Base-by-base conservation (phyloP, 345 rosid species). In the Eucalyptus curtisii region DNA sequence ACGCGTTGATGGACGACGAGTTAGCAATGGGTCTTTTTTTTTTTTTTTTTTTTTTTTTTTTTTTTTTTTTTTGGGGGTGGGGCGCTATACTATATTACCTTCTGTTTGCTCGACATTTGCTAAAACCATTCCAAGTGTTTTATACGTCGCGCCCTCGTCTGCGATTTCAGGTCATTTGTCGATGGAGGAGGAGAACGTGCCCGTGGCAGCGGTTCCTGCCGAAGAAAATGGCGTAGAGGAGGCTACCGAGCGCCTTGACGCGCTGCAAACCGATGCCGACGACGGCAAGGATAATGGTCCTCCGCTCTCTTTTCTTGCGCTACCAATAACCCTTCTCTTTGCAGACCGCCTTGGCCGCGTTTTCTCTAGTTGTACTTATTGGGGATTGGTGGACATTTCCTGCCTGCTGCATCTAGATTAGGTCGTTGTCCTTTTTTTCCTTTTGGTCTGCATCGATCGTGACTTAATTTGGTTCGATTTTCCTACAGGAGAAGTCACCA, bases 401-500 rank as follows among this genome's bases (percentile, higher is more conserved):
- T 19, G 47, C 84, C 47, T 76, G 47, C 84, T 76, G 30, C 47
- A 22, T 76, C 84, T 76, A 40, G 84, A 76, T 40, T 76, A 37
- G 47, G 7, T 76, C 42, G 2, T 37, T 11, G 24, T 76, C 22
- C 22, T 68, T 37, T 19, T 76, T 37, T 40, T 37, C 27, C 13
- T 37, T 20, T 19, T 11, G 84, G 30, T 76, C 47, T 76, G 82
- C 25, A 20, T 76, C 24, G 82, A 49, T 49, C 27, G 44, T 52
- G 24, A 24, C 45, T 44, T 33, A 50, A 2, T 86, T 50, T 31
- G 30, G 61, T 50, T 85, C 47, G 22, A 8, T 48, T 85, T 25
- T 52, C 44, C 44, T 27, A 31, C 61, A 55, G 87, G 87, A 49
- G 98, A 95, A 89, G 90, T 90, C 88, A 40, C 96, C 82, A 97